phyloP scores from a whole-genome alignment of 176 grass and related monocot species.

The Avena sativa region DNA sequence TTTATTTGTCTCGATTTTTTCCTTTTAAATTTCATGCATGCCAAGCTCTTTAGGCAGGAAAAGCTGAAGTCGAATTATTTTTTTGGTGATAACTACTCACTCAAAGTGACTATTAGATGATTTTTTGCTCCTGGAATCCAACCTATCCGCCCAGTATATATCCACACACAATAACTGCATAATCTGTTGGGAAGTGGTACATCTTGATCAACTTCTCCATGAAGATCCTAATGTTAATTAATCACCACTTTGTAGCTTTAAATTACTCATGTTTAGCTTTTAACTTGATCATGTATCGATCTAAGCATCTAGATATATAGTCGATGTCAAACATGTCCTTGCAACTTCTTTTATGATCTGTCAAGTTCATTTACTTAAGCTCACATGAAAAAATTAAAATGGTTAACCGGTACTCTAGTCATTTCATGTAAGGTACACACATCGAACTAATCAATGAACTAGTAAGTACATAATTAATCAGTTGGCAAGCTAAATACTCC shows the following conservation, averaged over 20 bases:
- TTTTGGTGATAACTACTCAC: not conserved
- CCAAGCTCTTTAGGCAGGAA: not conserved
- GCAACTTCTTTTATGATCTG: not conserved
- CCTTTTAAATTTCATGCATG: not conserved
- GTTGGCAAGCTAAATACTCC: not conserved
- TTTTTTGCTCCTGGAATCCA: no score
- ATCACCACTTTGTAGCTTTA: not conserved
- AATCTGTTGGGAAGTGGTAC: not conserved
- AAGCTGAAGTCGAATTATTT: not conserved
- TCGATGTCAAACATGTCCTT: not conserved
- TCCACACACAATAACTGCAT: not conserved
- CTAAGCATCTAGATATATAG: not conserved
- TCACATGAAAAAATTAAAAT: conserved; percentile 2
- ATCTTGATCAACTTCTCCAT: not conserved
- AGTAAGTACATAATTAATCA: not conserved
- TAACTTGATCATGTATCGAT: not conserved
- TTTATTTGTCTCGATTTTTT: not conserved
- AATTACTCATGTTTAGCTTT: not conserved
- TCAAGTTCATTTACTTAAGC: not conserved
- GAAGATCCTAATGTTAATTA: not conserved
- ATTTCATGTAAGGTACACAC: not conserved
- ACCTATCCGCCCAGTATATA: not conserved
- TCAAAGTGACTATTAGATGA: not conserved
- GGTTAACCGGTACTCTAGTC: not conserved
- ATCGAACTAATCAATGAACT: conserved; percentile 7